Evolutionary conservation across 495 filamentous ascomycete species (phyloP), one percentile per base, ranked within the genome.

Genomic region (Xanthoparmelia taractica): DNA sequence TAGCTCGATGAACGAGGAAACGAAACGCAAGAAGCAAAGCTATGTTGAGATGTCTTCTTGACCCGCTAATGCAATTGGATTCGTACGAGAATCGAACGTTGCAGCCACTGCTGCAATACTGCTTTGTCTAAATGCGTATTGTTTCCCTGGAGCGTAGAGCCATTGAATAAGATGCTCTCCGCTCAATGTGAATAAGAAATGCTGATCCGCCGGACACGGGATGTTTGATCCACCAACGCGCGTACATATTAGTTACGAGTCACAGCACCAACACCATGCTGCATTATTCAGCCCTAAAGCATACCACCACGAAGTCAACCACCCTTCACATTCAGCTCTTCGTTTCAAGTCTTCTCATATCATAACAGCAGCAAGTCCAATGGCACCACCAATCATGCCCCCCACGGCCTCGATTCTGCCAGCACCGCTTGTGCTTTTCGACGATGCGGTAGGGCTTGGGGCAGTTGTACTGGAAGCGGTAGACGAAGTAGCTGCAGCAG

Each of bases 401-500:
- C 61, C 61, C 54, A 59, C 25, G 4, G 38, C 54, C 36, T 63
- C 61, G 17, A 58, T 23, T 20, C 36, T 58, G 10, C 61, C 61
- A n/a, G 54, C 61, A 48, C 29, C 40, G 23, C 23, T 23, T 7
- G 1, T 29, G 38, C 25, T 20, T 2, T 13, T 38, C 48, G 48
- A 29, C 36, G 60, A 50, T 20, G 56, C 25, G 17, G 45, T 62
- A 4, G 60, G 20, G 45, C 23, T 57, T 27, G 60, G 7, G 2
- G 18, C 7, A 50, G 27, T 25, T 11, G 29, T 25, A 6, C 73
- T 72, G 41, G 69, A 54, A n/a, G 70, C 72, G 38, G 69, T 61
- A 37, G 70, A 71, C 36, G 73, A 47, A 33, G 72, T 48, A 23
- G 72, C 63, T 50, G 67, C 63, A 17, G 68, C 59, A 55, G 67